A percentile compares a stretch with the other conserved stretches of the same genome.
phyloP scores from a whole-genome alignment of 1,284 basidiomycete genomes.

The Boletellus sp. region DNA sequence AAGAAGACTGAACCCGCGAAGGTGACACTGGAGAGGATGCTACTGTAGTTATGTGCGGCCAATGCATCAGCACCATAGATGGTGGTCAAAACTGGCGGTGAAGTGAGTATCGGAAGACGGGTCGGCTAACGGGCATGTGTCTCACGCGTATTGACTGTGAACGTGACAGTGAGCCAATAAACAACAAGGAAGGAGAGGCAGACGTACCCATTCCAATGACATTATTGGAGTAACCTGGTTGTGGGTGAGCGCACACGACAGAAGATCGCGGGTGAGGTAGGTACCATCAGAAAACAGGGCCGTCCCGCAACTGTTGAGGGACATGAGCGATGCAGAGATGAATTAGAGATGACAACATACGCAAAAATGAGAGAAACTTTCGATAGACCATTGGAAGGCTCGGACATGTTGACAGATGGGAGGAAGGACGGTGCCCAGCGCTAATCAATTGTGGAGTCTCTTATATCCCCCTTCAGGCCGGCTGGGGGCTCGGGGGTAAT shows the following conservation, averaged over 20 bases:
- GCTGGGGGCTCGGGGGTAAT: neutral
- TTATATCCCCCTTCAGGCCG: slow-evolving; percentile 17
- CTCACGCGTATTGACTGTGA: slow-evolving; percentile 52
- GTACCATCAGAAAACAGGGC: slow-evolving; percentile 86
- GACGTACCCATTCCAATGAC: slow-evolving; percentile 71
- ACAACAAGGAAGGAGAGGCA: neutral
- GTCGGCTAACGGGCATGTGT: slow-evolving; percentile 4
- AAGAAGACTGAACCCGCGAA: slow-evolving; percentile 60
- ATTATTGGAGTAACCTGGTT: slow-evolving; percentile 75
- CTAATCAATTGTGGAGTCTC: neutral
- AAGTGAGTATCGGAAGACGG: slow-evolving; percentile 1
- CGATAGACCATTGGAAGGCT: slow-evolving; percentile 30
- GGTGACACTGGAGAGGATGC: slow-evolving; percentile 60
- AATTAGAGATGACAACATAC: slow-evolving; percentile 39
- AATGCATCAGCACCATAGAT: slow-evolving; percentile 59
- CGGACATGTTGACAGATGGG: slow-evolving; percentile 17
- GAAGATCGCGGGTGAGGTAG: neutral
- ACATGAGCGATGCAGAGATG: neutral
- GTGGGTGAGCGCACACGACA: slow-evolving; percentile 2
- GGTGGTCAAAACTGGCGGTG: slow-evolving; percentile 52
- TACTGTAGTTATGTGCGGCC: slow-evolving; percentile 52
- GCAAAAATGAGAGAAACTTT: slow-evolving; percentile 77
- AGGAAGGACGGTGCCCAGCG: neutral
- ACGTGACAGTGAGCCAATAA: slow-evolving; percentile 3
- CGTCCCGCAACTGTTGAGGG: slow-evolving; percentile 63